Conservation (phyloP, 345 rosid species). For the Citrus trifoliata region DNA sequence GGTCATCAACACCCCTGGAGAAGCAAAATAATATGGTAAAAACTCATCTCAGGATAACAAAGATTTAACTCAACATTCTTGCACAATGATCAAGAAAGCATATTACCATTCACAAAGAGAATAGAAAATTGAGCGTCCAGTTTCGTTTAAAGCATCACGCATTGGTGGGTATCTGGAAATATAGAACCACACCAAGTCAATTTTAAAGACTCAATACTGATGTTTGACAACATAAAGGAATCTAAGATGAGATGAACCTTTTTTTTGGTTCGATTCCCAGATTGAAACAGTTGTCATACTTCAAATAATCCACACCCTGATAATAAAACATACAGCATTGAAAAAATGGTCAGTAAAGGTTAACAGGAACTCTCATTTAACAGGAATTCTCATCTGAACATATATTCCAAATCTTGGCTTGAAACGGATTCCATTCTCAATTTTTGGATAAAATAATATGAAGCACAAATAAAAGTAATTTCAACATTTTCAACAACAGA, state of each 20-base stretch:
- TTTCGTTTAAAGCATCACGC: slow-evolving; percentile 80
- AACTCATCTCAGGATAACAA: neutral
- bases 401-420: neutral
- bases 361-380: neutral
- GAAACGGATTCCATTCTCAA: neutral
- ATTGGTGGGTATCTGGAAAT: slow-evolving; percentile 87
- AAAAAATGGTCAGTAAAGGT: neutral
- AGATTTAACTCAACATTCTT: neutral
- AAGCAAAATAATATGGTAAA: slow-evolving; percentile 16
- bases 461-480: neutral
- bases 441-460: neutral
- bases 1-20: slow-evolving; percentile 87
- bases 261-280: slow-evolving; percentile 68
- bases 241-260: slow-evolving; percentile 45
- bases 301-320: slow-evolving; percentile 93
- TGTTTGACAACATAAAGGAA: slow-evolving; percentile 9
- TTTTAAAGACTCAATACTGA: neutral
- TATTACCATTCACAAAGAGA: slow-evolving; percentile 93
- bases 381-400: neutral
- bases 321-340: slow-evolving; percentile 16
- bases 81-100: neutral
- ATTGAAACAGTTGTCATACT: slow-evolving; percentile 95
- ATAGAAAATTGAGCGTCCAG: slow-evolving; percentile 71
- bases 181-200: slow-evolving; percentile 12
- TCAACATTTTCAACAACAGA: neutral